phyloP scores from a whole-genome alignment of 768 basidiomycete genomes.

The Mycena kentingensis region DNA sequence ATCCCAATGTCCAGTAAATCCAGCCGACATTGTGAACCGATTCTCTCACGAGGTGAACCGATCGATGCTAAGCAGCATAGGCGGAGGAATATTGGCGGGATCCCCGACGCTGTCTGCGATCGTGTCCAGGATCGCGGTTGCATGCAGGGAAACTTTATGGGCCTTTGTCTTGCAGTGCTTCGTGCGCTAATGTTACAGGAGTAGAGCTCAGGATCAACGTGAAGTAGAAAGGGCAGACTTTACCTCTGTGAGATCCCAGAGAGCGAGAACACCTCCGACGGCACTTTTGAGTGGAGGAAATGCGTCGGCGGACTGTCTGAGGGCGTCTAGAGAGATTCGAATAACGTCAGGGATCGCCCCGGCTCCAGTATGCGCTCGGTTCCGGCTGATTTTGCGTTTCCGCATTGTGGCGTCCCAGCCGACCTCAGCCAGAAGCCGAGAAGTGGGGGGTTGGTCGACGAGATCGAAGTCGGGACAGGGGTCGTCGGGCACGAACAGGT shows the following conservation, averaged over 20 bases:
- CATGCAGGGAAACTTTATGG: not conserved
- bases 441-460: too few relatives aligned
- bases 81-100: not conserved
- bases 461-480: too few relatives aligned
- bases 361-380: too few relatives aligned
- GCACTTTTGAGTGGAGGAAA: slow-evolving; percentile 1
- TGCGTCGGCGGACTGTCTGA: not conserved
- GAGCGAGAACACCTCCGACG: not conserved
- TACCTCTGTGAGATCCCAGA: not conserved
- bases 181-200: not conserved
- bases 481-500: too few relatives aligned
- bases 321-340: not conserved
- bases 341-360: not conserved
- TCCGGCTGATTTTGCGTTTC: too few relatives aligned
- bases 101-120: not conserved
- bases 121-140: not conserved
- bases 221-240: not conserved
- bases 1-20: not conserved
- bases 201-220: not conserved
- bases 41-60: not conserved
- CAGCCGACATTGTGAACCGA: not conserved
- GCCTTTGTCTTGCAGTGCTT: not conserved
- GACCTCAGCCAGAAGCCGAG: too few relatives aligned
- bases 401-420: too few relatives aligned
- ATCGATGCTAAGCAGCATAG: not conserved